Conservation (phyloP, 139 green algal species). For the Mychonastes homosphaera region DNA sequence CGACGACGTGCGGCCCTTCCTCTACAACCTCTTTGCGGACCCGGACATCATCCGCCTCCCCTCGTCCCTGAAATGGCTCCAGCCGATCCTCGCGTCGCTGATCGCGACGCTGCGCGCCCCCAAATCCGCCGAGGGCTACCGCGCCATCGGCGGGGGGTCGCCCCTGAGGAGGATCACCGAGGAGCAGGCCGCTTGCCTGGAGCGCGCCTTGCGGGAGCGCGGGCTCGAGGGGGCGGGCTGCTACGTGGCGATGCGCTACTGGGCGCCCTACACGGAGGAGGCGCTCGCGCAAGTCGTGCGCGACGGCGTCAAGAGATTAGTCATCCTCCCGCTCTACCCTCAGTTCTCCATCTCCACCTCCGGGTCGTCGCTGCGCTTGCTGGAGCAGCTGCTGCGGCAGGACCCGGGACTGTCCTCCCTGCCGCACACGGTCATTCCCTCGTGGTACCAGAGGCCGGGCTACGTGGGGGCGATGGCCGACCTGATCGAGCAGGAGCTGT, state of each 20-base stretch:
- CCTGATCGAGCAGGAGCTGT: slow-evolving; percentile 75
- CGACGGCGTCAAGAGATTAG: slow-evolving; percentile 20
- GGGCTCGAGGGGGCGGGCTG: slow-evolving; percentile 35
- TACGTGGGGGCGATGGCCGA: slow-evolving; percentile 91
- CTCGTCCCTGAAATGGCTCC: slow-evolving; percentile 52
- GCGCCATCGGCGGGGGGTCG: slow-evolving; percentile 88
- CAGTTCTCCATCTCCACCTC: slow-evolving; percentile 94
- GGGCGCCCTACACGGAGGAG: slow-evolving; percentile 97
- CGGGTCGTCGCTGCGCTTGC: slow-evolving; percentile 80
- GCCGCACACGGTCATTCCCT: slow-evolving; percentile 69
- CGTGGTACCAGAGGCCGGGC: slow-evolving; percentile 75
- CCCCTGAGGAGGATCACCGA: slow-evolving; percentile 90
- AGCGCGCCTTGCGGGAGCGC: slow-evolving; percentile 30
- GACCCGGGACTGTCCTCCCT: slow-evolving; percentile 40
- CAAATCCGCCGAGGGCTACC: slow-evolving; percentile 84
- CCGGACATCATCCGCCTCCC: slow-evolving; percentile 86
- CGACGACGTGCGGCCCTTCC: slow-evolving; percentile 94
- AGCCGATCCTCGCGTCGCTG: slow-evolving; percentile 66
- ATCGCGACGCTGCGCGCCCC: slow-evolving; percentile 79
- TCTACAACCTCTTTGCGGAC: slow-evolving; percentile 99
- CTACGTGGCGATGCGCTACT: slow-evolving; percentile 99
- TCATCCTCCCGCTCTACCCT: slow-evolving; percentile 92
- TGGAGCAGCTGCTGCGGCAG: slow-evolving; percentile 67
- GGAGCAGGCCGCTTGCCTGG: slow-evolving; percentile 77
- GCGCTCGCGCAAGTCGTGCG: slow-evolving; percentile 59